phyloP scores from a whole-genome alignment of 257 asterid species.

The Prunella vulgaris region DNA sequence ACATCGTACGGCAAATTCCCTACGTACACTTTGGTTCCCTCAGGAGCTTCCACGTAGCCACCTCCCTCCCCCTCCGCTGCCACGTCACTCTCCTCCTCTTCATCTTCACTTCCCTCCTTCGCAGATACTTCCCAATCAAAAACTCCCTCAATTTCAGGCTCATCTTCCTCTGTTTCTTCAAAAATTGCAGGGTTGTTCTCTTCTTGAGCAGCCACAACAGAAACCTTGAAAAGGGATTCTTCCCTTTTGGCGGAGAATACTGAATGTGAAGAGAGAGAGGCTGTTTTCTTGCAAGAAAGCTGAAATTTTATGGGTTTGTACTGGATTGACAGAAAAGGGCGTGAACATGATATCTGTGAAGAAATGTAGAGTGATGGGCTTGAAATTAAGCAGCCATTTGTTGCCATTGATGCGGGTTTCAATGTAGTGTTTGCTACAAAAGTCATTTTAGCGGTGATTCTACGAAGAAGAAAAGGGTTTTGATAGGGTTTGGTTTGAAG shows the following conservation, averaged over 20 bases:
- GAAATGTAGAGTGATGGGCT: constrained; percentile 46
- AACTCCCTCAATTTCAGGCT: constrained; percentile 21
- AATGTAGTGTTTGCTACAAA: constrained; percentile 34
- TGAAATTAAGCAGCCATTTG: constrained; percentile 56
- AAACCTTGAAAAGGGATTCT: constrained; percentile 35
- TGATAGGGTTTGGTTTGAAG: constrained; percentile 25
- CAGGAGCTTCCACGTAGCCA: constrained; percentile 47
- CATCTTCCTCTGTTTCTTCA: constrained; percentile 36
- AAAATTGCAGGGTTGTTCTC: constrained; percentile 43
- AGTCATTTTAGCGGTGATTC: constrained; percentile 39
- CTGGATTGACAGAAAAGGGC: constrained; percentile 27
- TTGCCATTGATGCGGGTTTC: constrained; percentile 54
- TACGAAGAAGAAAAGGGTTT: constrained; percentile 19
- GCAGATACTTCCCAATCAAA: constrained; percentile 29
- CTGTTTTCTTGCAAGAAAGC: constrained; percentile 35
- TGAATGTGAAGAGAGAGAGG: constrained; percentile 30
- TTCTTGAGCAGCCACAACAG: constrained; percentile 45
- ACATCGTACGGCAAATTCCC: constrained; percentile 89
- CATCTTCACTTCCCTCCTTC: constrained; percentile 15
- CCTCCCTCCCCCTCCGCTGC: constrained; percentile 12
- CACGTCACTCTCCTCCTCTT: constrained; percentile 26
- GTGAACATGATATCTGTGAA: constrained; percentile 33
- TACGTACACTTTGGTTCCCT: constrained; percentile 75
- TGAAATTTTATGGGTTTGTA: constrained; percentile 43
- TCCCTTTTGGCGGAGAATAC: constrained; percentile 22